Percentiles rank a stretch among this genome's conserved stretches.
Conservation (phyloP, 176 grass and related monocot genomes). For the Neostapfia colusana region DNA sequence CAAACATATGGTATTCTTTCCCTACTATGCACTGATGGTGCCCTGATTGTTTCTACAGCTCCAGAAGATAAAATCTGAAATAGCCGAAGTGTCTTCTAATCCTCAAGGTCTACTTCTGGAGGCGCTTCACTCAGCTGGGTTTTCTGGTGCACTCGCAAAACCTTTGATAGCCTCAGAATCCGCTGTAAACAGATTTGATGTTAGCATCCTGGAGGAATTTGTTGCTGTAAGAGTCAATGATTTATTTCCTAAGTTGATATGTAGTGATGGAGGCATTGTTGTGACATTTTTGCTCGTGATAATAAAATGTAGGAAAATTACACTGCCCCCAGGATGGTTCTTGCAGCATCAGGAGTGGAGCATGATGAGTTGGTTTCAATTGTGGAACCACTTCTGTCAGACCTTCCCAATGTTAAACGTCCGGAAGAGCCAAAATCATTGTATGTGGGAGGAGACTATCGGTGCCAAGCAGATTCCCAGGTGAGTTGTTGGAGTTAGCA, state of each 20-base stretch:
- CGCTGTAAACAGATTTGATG: conserved; percentile 52
- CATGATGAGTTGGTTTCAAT: conserved; percentile 75
- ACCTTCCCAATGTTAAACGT: conserved; percentile 57
- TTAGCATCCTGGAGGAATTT: conserved; percentile 59
- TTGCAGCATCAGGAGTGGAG: conserved; percentile 82
- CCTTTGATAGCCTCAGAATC: conserved; percentile 64
- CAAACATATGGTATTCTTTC: neutral
- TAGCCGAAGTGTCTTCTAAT: conserved; percentile 64
- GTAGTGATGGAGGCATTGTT: conserved; percentile 6
- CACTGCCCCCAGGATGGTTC: conserved; percentile 75
- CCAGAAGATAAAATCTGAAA: conserved; percentile 70
- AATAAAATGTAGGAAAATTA: conserved; percentile 66
- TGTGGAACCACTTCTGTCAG: conserved; percentile 60
- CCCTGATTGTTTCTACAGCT: conserved; percentile 44
- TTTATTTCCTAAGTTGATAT: conserved; percentile 27
- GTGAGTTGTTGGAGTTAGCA: conserved; percentile 47
- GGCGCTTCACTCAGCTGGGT: conserved; percentile 74
- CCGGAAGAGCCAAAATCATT: conserved; percentile 65
- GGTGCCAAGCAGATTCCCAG: conserved; percentile 64
- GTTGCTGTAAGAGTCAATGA: conserved; percentile 52
- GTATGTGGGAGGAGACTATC: conserved; percentile 73
- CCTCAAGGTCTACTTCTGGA: conserved; percentile 78
- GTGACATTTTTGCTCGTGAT: conserved; percentile 38
- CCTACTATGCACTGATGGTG: conserved; percentile 23
- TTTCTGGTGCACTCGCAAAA: conserved; percentile 72